Evolutionary conservation across 148 eudicot species (phyloP), one percentile per base, ranked within the genome.

Genomic region (Rheum nobile): DNA sequence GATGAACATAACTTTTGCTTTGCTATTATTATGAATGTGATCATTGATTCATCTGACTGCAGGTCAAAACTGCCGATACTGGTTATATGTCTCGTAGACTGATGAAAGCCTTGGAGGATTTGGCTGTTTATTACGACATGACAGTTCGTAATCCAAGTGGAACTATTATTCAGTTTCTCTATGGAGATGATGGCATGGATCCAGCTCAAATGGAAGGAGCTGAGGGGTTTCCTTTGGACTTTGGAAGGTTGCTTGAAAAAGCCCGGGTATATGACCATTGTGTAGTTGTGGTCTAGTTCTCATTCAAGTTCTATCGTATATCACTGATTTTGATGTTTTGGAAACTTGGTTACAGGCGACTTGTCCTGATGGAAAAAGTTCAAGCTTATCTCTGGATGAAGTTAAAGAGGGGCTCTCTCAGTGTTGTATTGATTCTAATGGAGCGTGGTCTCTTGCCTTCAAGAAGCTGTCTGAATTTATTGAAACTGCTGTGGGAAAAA

Each of bases 31-130:
- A 28, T 31, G 70, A 65, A 31, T 65, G 31, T 28, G 70, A 65
- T 65, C 21, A 32, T 48, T 75, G 61, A 68, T 77, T 38, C 11
- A n/a, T 71, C 50, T 13, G 57, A 43, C 35, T 84, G 80, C 90
- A 92, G 98, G 99, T 92, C 63, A 95, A 95, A 89, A 95, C 97
- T 67, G 99, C 99, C 57, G 99, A 95, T 74, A 95, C 99, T n/a
- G 97, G 99, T 50, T 95, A 95, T 69, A 95, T 91, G 94, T 92
- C 99, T 78, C 97, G 99, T 80, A 88, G 91, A 83, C 86, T 95
- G 71, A 92, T 95, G 85, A 92, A 95, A 83, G 84, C 91, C 69
- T 82, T 95, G 83, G 99, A 95, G 77, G 99, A 95, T 76, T 79
- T 95, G 54, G 85, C 91, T 32, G 80, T 95, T 79, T 80, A 85